A percentile compares a stretch with the other conserved stretches of the same genome.
phyloP scores from a whole-genome alignment of 177 flowering plant species.

The Tripterygium wilfordii region DNA sequence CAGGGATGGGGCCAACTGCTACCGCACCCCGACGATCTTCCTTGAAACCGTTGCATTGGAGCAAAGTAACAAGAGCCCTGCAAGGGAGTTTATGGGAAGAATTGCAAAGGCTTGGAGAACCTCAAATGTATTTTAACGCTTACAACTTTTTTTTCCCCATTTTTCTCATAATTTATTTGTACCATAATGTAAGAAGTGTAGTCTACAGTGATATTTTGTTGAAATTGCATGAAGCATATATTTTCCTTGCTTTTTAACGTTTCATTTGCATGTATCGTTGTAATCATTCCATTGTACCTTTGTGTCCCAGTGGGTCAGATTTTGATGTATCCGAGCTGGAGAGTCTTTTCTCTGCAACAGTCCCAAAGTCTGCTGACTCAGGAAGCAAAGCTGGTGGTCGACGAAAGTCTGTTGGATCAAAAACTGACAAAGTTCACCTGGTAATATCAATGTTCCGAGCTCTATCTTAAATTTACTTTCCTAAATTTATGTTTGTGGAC shows the following conservation, averaged over 20 bases:
- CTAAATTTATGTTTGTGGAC: no score
- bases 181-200: no score
- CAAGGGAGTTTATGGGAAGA: constrained; percentile 99
- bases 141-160: no score
- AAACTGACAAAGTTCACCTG: constrained; percentile 79
- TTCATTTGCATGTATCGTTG: no score
- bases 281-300: no score
- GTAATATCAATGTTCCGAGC: constrained; percentile 45
- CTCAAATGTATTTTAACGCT: constrained; percentile 55
- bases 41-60: constrained; percentile 92
- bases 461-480: no score
- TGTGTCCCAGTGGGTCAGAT: constrained; percentile 63
- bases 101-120: constrained; percentile 70
- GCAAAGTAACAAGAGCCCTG: constrained; percentile 85
- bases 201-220: no score
- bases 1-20: no score
- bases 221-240: no score
- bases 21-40: constrained; percentile 61
- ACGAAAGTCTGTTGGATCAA: constrained; percentile 78
- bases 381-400: constrained; percentile 66
- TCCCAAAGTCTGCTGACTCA: constrained; percentile 53
- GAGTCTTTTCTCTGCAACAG: constrained; percentile 79
- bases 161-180: no score
- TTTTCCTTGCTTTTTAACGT: constrained; percentile 7
- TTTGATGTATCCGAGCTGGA: constrained; percentile 94